Base-by-base conservation (phyloP, 192 early-diverging fungal species). In the Dissophora ornata region DNA sequence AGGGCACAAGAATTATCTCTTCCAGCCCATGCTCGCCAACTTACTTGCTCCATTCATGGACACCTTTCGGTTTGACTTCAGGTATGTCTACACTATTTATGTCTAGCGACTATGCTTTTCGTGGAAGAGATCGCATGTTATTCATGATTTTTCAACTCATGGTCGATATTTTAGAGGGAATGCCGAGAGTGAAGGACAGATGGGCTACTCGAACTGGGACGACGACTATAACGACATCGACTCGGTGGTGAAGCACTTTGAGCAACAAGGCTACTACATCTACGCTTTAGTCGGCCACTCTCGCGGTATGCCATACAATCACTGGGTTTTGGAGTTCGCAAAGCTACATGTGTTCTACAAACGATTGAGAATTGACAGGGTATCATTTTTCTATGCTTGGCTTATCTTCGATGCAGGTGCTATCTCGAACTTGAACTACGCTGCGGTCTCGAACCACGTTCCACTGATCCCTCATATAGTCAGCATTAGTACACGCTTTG, bases 21-120 rank as follows among this genome's bases (percentile, higher is more conserved):
- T 57, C 33, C 67, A 57, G 38, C 56, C 55, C 11, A 29, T 26
- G n/a, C 22, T 69, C 21, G 67, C 67, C 28, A 69, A 69, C 22
- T 15, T 55, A 34, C 18, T 69, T 19, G 48, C 67, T 1, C 50
- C 61, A 1, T 52, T 26, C 50, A 59, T 69, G 48, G 67, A 69
- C 47, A 69, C 79, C 9, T 81, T 81, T 53, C 73, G 79, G 15
- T 81, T 81, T 34, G 79, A 81, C 34, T 81, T 77, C 47, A 51
- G 61, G 61, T 63, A 52, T 12, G 38, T 2, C 6, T 11, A 34
- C 32, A 54, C 6, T 32, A 33, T 1, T 34, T 7, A 33, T 54
- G 30, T 28, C 24, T 30, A 54, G n/a, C n/a, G 18, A 45, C 18
- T 16, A 45, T 5, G 18, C 44, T 10, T n/a, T n/a, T 45, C 18